phyloP scores from a whole-genome alignment of 257 asterid species.

The Hygrophila difformis region DNA sequence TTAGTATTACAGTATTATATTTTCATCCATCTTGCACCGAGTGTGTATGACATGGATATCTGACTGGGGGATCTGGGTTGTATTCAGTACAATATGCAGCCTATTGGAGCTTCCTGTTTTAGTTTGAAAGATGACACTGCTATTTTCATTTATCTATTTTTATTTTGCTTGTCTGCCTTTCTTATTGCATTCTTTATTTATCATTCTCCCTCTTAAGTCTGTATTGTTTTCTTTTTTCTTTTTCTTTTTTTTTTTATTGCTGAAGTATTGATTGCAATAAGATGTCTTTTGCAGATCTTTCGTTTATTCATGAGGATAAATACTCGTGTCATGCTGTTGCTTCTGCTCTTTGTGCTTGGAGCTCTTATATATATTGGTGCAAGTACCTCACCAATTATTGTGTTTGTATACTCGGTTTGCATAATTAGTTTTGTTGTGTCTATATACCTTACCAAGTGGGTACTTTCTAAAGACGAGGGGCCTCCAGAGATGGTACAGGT shows the following conservation, averaged over 20 bases:
- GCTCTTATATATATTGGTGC: constrained; percentile 84
- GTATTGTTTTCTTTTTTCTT: background rate
- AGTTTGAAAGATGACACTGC: too few relatives aligned
- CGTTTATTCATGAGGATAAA: constrained; percentile 79
- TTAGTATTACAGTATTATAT: too few relatives aligned
- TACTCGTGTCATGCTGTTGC: constrained; percentile 63
- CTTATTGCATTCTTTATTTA: too few relatives aligned
- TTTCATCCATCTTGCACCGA: too few relatives aligned
- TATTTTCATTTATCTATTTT: too few relatives aligned
- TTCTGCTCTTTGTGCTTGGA: constrained; percentile 63
- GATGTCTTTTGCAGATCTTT: constrained; percentile 55
- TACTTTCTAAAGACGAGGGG: constrained; percentile 92
- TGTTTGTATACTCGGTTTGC: constrained; percentile 91
- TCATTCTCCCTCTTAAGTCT: too few relatives aligned
- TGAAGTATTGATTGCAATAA: constrained; percentile 7
- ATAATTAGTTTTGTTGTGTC: constrained; percentile 66
- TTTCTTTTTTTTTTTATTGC: constrained; percentile 5
- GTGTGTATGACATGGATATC: too few relatives aligned
- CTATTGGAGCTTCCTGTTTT: too few relatives aligned
- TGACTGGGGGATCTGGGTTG: too few relatives aligned
- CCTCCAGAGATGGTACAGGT: constrained; percentile 99
- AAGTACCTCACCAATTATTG: constrained; percentile 77
- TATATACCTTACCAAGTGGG: constrained; percentile 87
- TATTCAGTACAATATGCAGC: too few relatives aligned
- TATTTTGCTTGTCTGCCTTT: too few relatives aligned